These are phyloP conservation scores for Tympanopsis confertula DNA, from an alignment of 2,329 filamentous ascomycete genomes.

Conservation along the genomic window DNA sequence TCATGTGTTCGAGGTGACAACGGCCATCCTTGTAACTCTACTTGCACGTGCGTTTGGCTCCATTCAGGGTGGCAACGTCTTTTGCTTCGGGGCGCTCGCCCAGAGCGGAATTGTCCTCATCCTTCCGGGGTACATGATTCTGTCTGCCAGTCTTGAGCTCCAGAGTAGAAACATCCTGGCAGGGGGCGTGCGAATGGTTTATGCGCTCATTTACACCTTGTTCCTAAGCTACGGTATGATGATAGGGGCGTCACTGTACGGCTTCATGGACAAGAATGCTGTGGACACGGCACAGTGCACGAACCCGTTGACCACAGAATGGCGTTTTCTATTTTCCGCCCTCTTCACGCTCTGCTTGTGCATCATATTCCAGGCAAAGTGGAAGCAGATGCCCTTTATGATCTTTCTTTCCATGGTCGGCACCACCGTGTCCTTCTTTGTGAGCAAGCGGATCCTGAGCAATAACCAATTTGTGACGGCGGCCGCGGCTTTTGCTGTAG, in stretches of 20 bases:
- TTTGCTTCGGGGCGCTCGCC: constrained; percentile 62
- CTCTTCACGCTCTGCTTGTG: constrained; percentile 59
- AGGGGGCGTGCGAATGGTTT: constrained; percentile 38
- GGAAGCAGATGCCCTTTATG: constrained; percentile 69
- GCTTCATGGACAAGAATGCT: constrained; percentile 31
- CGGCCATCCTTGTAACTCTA: constrained; percentile 55
- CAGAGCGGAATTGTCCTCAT: constrained; percentile 67
- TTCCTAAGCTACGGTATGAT: constrained; percentile 40
- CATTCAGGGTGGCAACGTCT: constrained; percentile 37
- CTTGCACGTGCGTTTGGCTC: constrained; percentile 59
- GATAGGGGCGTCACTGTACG: constrained; percentile 39
- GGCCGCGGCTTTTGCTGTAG: constrained; percentile 64
- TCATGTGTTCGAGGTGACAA: constrained; percentile 33
- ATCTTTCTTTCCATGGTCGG: constrained; percentile 61
- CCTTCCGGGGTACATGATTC: constrained; percentile 49
- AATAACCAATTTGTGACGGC: constrained; percentile 70
- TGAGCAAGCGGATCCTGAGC: constrained; percentile 49
- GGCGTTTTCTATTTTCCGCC: constrained; percentile 53
- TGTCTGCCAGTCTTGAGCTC: constrained; percentile 36
- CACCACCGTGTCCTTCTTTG: constrained; percentile 67
- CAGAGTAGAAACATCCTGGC: constrained; percentile 36
- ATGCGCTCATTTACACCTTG: constrained; percentile 37
- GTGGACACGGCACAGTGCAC: constrained; percentile 30
- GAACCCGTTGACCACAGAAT: constrained; percentile 32
- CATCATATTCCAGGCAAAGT: constrained; percentile 72